A percentile compares a stretch with the other conserved stretches of the same genome.
These are phyloP conservation scores for Hypoxylon fragiforme DNA, from an alignment of 495 filamentous ascomycete genomes.

Conservation along the genomic window DNA sequence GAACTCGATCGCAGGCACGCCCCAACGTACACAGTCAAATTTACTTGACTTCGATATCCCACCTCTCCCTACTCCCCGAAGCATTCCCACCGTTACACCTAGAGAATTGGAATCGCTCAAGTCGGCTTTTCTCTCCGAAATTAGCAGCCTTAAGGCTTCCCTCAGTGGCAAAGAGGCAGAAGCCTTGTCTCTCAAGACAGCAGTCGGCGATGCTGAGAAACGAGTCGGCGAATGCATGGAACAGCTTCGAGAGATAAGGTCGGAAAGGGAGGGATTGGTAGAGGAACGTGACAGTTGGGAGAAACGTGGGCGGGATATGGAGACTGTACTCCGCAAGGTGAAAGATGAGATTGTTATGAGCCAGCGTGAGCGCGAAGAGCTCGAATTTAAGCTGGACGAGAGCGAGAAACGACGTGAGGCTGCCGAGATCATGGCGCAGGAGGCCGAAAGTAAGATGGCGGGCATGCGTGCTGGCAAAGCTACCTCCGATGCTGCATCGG, in stretches of 20 bases:
- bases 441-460: constrained; percentile 73
- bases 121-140: constrained; percentile 83
- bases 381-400: constrained; percentile 72
- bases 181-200: constrained; percentile 77
- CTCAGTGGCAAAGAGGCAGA: constrained; percentile 91
- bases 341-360: constrained; percentile 77
- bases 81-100: constrained; percentile 85
- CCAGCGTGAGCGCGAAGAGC: constrained; percentile 74
- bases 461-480: constrained; percentile 62
- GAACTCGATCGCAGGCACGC: constrained; percentile 37
- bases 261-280: constrained; percentile 66
- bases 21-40: constrained; percentile 51
- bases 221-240: constrained; percentile 87
- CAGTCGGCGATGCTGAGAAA: constrained; percentile 85
- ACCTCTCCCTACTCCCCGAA: constrained; percentile 85
- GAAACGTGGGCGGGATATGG: constrained; percentile 80
- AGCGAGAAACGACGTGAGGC: constrained; percentile 69
- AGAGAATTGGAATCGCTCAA: constrained; percentile 92
- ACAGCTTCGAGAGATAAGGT: constrained; percentile 72
- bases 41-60: constrained; percentile 94
- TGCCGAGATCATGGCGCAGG: constrained; percentile 64
- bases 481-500: constrained; percentile 39
- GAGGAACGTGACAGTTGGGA: constrained; percentile 85
- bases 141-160: constrained; percentile 84
- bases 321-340: constrained; percentile 72